Conservation (phyloP, 306 rosid genomes). For the Cucurbita ficifolia region DNA sequence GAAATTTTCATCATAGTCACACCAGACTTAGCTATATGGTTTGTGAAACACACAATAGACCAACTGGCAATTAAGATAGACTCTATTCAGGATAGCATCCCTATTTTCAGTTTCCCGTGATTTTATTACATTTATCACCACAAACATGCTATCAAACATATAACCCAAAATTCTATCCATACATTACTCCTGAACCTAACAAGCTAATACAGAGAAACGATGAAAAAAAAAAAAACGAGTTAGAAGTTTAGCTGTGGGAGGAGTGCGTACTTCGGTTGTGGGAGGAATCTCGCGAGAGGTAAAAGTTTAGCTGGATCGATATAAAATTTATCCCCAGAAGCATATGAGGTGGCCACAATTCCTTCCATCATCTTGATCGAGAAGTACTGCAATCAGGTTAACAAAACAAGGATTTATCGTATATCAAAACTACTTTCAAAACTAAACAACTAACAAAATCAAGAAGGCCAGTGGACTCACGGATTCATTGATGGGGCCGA, state of each 20-base stretch:
- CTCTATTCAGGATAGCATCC: not conserved
- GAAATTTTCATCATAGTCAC: not conserved
- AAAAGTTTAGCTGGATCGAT: constrained; percentile 84
- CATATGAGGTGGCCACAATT: constrained; percentile 71
- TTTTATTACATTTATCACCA: not conserved
- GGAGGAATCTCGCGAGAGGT: constrained; percentile 92
- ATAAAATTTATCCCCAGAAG: constrained; percentile 72
- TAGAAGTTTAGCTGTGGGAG: not conserved
- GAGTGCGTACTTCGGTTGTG: constrained; percentile 73
- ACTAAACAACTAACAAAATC: not conserved
- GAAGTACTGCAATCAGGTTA: constrained; percentile 38
- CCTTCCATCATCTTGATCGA: constrained; percentile 92
- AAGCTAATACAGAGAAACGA: not conserved
- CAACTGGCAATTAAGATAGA: not conserved
- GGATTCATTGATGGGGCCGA: constrained; percentile 35
- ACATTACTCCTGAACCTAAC: not conserved
- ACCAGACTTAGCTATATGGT: not conserved
- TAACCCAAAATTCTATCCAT: not conserved
- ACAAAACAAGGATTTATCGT: constrained; percentile 4
- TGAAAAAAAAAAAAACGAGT: not conserved
- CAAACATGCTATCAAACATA: not conserved
- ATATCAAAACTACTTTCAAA: not conserved
- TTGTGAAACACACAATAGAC: not conserved
- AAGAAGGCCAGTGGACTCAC: constrained; percentile 19
- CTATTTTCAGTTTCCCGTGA: not conserved